Conservation (phyloP, 805 yeast genomes). For the Cyberlindnera sargentensis region DNA sequence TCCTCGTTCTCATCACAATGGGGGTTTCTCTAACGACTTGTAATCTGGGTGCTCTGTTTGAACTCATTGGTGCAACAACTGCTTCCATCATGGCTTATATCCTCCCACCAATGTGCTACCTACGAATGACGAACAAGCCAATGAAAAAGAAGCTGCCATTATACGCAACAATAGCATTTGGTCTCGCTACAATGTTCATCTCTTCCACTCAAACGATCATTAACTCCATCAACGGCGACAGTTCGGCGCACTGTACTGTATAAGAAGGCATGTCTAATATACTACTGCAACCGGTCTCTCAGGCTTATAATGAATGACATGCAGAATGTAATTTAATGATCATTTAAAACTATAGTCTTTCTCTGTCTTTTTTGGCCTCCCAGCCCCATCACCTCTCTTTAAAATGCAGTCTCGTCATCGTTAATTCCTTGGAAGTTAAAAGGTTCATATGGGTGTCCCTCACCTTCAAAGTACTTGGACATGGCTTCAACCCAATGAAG, state of each 20-base stretch:
- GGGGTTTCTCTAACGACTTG: conserved; percentile 72
- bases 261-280: background rate
- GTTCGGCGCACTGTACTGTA: conserved; percentile 16
- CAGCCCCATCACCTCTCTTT: too few species aligned
- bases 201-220: conserved; percentile 72
- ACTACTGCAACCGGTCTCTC: too few species aligned
- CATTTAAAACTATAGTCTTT: background rate
- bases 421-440: conserved; percentile 49
- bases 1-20: conserved; percentile 64
- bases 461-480: conserved; percentile 98
- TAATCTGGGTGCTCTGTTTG: conserved; percentile 82
- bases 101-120: conserved; percentile 77
- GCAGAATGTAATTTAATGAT: too few species aligned
- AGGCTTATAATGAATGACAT: too few species aligned
- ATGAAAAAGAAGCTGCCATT: conserved; percentile 45
- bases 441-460: conserved; percentile 88
- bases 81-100: conserved; percentile 92
- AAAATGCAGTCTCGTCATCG: background rate
- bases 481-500: conserved; percentile 99
- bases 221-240: conserved; percentile 20
- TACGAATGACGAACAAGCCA: conserved; percentile 52
- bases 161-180: conserved; percentile 59
- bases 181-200: conserved; percentile 67
- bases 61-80: conserved; percentile 86
- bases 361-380: background rate